Conservation (phyloP, 2,329 filamentous ascomycete species). For the Ascochyta koolunga region DNA sequence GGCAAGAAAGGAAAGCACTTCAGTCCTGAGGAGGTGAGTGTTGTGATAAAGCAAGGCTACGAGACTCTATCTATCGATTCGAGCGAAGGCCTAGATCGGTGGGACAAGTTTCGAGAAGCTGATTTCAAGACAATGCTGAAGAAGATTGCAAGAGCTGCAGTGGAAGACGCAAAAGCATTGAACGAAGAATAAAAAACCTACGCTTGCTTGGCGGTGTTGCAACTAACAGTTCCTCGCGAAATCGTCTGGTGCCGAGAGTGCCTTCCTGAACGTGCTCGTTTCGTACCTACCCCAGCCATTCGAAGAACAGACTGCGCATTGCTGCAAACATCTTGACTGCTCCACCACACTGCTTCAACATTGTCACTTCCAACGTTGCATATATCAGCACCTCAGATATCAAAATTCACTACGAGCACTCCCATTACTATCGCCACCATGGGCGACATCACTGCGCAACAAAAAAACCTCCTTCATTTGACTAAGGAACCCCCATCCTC, state of each 20-base stretch:
- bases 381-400: not conserved
- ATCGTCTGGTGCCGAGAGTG: not conserved
- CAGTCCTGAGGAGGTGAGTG: constrained; percentile 82
- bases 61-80: constrained; percentile 92
- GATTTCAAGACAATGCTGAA: constrained; percentile 86
- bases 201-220: not conserved
- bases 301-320: too few relatives aligned
- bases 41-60: constrained; percentile 95
- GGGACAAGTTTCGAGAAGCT: constrained; percentile 85
- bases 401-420: not conserved
- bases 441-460: not conserved
- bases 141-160: constrained; percentile 80
- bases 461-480: not conserved
- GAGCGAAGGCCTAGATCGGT: constrained; percentile 82
- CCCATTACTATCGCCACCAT: not conserved
- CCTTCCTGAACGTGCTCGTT: not conserved
- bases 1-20: constrained; percentile 68
- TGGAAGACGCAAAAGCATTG: constrained; percentile 68
- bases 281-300: not conserved
- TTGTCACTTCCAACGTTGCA: not conserved
- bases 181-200: constrained; percentile 39
- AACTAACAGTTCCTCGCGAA: not conserved
- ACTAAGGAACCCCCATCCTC: not conserved
- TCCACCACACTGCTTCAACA: not conserved
- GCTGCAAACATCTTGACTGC: too few relatives aligned